phyloP scores from a whole-genome alignment of 352 stramenopile species.

The Phytophthora kernoviae region DNA sequence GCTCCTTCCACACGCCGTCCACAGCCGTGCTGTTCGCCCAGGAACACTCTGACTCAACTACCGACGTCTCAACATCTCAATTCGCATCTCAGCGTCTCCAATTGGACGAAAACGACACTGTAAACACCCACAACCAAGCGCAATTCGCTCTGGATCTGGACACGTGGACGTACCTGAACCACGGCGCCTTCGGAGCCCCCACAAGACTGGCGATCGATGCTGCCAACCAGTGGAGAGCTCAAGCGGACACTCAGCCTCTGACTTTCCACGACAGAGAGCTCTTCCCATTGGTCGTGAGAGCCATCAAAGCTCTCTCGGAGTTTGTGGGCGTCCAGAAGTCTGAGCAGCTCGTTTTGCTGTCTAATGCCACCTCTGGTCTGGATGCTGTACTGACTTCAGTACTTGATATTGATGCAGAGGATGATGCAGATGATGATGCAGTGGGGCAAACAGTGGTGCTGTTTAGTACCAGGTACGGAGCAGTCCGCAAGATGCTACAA shows the following conservation, averaged over 20 bases:
- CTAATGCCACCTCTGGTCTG: slow-evolving; percentile 91
- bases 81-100: slow-evolving; percentile 21
- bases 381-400: slow-evolving; percentile 84
- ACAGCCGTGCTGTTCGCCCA: slow-evolving; percentile 58
- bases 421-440: background rate
- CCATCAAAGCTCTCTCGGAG: slow-evolving; percentile 72
- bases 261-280: slow-evolving; percentile 93
- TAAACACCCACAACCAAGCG: slow-evolving; percentile 37
- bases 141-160: slow-evolving; percentile 64
- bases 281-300: slow-evolving; percentile 87
- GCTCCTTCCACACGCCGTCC: slow-evolving; percentile 79
- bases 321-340: slow-evolving; percentile 63
- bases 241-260: slow-evolving; percentile 90
- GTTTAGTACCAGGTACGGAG: slow-evolving; percentile 90
- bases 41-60: slow-evolving; percentile 6
- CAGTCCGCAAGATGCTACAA: slow-evolving; percentile 93
- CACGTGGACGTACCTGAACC: slow-evolving; percentile 94
- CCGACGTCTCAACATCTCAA: slow-evolving; percentile 11
- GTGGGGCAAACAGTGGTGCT: slow-evolving; percentile 59
- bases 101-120: slow-evolving; percentile 6
- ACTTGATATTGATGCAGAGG: slow-evolving; percentile 7
- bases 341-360: slow-evolving; percentile 75
- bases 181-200: slow-evolving; percentile 92
- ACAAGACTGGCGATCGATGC: slow-evolving; percentile 70
- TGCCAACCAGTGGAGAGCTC: slow-evolving; percentile 73